phyloP scores from a whole-genome alignment of 805 yeast species.

The Komagataella ulmi region DNA sequence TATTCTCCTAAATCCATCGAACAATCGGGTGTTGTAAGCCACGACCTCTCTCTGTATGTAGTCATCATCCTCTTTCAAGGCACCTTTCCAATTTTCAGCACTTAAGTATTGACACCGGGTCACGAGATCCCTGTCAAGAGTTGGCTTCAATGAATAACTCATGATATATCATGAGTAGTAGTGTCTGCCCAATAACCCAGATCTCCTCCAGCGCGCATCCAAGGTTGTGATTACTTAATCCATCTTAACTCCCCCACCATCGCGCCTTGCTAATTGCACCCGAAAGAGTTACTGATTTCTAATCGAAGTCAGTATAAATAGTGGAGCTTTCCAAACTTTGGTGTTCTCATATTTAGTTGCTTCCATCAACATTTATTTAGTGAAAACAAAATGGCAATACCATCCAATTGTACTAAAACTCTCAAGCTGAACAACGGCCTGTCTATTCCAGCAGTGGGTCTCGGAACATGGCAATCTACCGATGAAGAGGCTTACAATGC shows the following conservation, averaged over 20 bases:
- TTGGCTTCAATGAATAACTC: background rate
- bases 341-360: background rate
- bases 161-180: background rate
- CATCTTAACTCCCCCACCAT: background rate
- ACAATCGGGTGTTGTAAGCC: background rate
- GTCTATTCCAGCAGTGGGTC: conserved; percentile 50
- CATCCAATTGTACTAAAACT: conserved; percentile 3
- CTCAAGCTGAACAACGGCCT: conserved; percentile 44
- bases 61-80: background rate
- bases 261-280: background rate
- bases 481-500: conserved; percentile 35
- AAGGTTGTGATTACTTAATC: background rate
- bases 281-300: background rate
- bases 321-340: background rate
- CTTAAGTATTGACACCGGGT: background rate
- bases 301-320: background rate
- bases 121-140: background rate
- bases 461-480: conserved; percentile 61
- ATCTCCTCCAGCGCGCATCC: background rate
- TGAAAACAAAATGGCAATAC: background rate
- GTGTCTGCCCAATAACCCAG: background rate
- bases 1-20: background rate
- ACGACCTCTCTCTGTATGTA: background rate
- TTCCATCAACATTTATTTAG: background rate
- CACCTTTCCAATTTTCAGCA: background rate